Evolutionary conservation across 2,329 filamentous ascomycete genomes (phyloP).

Genomic region (Pezicula neosporulosa): DNA sequence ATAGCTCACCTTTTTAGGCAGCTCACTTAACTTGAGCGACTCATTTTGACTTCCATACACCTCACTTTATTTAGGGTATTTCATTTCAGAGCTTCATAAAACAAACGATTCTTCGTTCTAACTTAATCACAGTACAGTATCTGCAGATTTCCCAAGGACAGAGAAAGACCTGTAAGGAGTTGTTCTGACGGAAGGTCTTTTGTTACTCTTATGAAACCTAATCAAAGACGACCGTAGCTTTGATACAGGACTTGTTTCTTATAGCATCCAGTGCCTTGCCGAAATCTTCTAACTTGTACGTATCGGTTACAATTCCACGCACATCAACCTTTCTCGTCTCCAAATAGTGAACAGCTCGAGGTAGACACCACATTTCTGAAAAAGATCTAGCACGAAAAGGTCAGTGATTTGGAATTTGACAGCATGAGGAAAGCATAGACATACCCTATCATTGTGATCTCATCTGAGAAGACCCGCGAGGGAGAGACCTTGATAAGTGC

Average conservation of each 20-base stretch:
- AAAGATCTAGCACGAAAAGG: slow-evolving; percentile 6
- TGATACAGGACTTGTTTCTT: slow-evolving; percentile 13
- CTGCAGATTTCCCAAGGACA: too few species aligned
- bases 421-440: background rate
- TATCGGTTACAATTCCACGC: slow-evolving; percentile 11
- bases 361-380: slow-evolving; percentile 16
- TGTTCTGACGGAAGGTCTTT: too few species aligned
- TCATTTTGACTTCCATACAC: too few species aligned
- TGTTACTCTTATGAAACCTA: background rate
- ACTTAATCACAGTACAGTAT: too few species aligned
- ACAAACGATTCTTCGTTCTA: too few species aligned
- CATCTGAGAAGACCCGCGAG: slow-evolving; percentile 8
- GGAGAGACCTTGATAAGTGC: slow-evolving; percentile 13
- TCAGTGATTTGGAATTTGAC: background rate
- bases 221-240: slow-evolving; percentile 13
- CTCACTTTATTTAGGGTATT: too few species aligned
- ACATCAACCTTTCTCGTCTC: slow-evolving; percentile 15
- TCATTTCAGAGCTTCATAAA: too few species aligned
- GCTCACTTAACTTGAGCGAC: too few species aligned
- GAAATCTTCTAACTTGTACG: slow-evolving; percentile 12
- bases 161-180: too few species aligned
- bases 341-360: slow-evolving; percentile 12
- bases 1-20: too few species aligned
- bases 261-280: slow-evolving; percentile 11
- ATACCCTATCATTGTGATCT: slow-evolving; percentile 16